These are phyloP conservation scores for Vigna reflexopilosa DNA, from an alignment of 306 rosid genomes.

Conservation along the genomic window DNA sequence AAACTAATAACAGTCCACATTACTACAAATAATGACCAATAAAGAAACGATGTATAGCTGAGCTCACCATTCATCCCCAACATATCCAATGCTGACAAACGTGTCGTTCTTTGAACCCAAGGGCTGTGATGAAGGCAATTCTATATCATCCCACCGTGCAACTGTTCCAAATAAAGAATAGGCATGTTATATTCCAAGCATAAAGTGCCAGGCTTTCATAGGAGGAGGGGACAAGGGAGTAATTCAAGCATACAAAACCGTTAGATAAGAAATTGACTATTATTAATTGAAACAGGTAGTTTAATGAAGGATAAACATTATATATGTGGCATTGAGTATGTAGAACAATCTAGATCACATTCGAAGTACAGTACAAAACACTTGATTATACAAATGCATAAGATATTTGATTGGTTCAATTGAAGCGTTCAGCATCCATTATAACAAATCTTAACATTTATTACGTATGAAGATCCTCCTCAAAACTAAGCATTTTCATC, in stretches of 20 bases:
- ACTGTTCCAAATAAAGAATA: conserved; percentile 58
- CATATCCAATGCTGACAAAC: conserved; percentile 64
- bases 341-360: background rate
- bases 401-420: background rate
- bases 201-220: background rate
- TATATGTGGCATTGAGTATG: conserved; percentile 10
- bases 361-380: background rate
- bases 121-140: conserved; percentile 52
- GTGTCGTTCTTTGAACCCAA: conserved; percentile 48
- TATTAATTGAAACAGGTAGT: too few relatives aligned
- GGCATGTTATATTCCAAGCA: conserved; percentile 12
- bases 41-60: background rate
- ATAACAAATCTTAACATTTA: background rate
- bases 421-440: background rate
- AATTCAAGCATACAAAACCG: conserved; percentile 8
- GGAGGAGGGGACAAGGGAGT: background rate
- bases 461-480: background rate
- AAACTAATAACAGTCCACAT: conserved; percentile 20
- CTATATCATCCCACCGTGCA: conserved; percentile 80
- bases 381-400: background rate
- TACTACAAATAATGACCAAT: conserved; percentile 1
- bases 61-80: conserved; percentile 89
- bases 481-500: background rate
- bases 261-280: background rate
- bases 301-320: background rate